Conservation (phyloP, 2,329 filamentous ascomycete species). For the Aspergillus hortae region DNA sequence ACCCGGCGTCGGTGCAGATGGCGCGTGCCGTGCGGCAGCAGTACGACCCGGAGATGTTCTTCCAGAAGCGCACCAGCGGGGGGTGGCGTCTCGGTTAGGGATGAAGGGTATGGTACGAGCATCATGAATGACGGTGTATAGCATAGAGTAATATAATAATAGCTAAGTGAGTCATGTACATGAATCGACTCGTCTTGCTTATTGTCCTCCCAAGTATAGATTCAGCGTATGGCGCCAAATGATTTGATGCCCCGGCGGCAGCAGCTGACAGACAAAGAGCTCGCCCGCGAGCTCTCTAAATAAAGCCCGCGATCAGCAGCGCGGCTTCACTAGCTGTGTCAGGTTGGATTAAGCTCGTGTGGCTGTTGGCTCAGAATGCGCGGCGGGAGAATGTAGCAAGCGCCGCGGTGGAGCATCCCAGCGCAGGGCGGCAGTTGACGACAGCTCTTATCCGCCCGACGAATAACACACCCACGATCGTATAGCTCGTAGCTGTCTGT, state of each 20-base stretch:
- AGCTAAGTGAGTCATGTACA: background rate
- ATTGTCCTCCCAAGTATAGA: background rate
- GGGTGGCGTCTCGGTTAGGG: slow-evolving; percentile 31
- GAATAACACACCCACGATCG: background rate
- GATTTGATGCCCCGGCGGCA: background rate
- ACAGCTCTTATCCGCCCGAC: background rate
- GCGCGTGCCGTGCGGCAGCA: slow-evolving; percentile 31
- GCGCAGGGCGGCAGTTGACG: too few relatives aligned
- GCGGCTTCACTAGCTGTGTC: slow-evolving; percentile 7
- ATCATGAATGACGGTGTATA: too few relatives aligned
- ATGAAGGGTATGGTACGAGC: too few relatives aligned
- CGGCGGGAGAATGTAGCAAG: slow-evolving; percentile 18
- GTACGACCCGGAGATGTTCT: slow-evolving; percentile 41
- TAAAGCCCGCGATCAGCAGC: background rate
- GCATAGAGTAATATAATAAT: background rate
- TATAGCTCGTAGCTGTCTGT: background rate
- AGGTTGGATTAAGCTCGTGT: slow-evolving; percentile 17
- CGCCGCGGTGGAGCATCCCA: slow-evolving; percentile 22
- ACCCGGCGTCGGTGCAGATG: slow-evolving; percentile 28
- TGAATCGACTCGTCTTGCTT: background rate
- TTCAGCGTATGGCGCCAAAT: too few relatives aligned
- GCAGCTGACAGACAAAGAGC: background rate
- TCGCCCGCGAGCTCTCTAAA: background rate
- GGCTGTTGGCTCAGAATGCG: slow-evolving; percentile 25
- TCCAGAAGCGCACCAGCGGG: slow-evolving; percentile 38